A percentile compares a stretch with the other conserved stretches of the same genome.
Evolutionary conservation across 148 eudicot species (phyloP).

Genomic region (Rhododendron vialii): DNA sequence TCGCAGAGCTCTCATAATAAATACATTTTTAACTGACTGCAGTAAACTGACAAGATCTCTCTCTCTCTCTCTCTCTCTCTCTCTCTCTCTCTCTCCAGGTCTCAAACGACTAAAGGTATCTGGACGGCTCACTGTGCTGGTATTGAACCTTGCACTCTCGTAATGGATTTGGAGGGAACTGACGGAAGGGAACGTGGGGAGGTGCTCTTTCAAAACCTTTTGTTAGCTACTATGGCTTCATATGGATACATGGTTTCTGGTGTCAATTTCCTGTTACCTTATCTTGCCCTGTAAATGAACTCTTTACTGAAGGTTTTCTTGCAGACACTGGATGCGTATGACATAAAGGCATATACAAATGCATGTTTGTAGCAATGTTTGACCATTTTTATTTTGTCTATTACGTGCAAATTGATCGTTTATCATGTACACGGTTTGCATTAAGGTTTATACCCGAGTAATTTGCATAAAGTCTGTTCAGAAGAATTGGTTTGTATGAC

Average conservation of each 20-base stretch:
- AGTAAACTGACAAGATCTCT: slow-evolving; percentile 10
- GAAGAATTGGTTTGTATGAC: background rate
- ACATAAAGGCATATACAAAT: background rate
- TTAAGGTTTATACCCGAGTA: background rate
- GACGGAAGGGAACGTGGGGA: slow-evolving; percentile 99
- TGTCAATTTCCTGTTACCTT: background rate
- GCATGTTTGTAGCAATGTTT: background rate
- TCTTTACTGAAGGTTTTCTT: background rate
- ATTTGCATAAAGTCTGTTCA: background rate
- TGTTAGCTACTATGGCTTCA: background rate
- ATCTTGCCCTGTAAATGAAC: background rate
- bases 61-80: background rate
- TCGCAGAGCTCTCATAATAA: slow-evolving; percentile 8
- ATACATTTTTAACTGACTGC: background rate
- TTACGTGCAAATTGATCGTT: too few species aligned
- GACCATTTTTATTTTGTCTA: background rate
- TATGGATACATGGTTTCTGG: background rate
- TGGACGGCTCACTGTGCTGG: slow-evolving; percentile 93
- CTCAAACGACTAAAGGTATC: slow-evolving; percentile 96
- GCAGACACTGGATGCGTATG: background rate
- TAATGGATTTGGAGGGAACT: slow-evolving; percentile 99
- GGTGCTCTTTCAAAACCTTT: slow-evolving; percentile 32
- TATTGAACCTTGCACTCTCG: slow-evolving; percentile 90
- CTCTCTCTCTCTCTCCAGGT: slow-evolving; percentile 33
- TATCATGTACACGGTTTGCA: background rate